Evolutionary conservation across 2,329 filamentous ascomycete genomes (phyloP), one percentile per base, ranked within the genome.

Genomic region (Trichoderma koningii): DNA sequence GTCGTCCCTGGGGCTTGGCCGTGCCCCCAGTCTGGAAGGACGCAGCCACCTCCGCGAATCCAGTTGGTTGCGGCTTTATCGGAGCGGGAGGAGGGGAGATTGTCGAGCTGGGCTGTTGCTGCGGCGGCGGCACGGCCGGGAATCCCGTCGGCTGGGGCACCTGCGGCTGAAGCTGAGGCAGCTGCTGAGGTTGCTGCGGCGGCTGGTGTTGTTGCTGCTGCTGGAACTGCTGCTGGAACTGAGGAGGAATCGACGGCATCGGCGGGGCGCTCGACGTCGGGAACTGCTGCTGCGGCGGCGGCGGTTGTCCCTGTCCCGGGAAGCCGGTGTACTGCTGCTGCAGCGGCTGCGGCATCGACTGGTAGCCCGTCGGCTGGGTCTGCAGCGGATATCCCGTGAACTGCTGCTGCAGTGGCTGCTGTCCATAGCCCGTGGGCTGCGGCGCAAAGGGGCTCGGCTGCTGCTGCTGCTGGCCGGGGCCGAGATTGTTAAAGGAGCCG

Each of bases 241-340:
- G 86, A 66, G 80, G 79, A 53, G 86, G 85, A 47, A 88, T 86
- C 63, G 84, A 80, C 12, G 85, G 85, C 75, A 88, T 80, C 12
- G 85, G 82, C 59, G 87, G 85, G 63, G 80, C 85, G 63, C 82
- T 84, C 26, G 63, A 47, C 12, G 86, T 84, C 73, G 84, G 82
- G 76, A 86, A 88, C 74, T 86, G 85, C 73, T 89, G 87, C 68
- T 89, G 87, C 68, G 14, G 34, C 10, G 2, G 34, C 34, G 34
- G 34, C 34, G 83, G 81, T 69, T 81, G 79, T 65, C 74, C 70
- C 68, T 77, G 75, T 15, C 75, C 75, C 12, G 84, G 83, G 74
- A 85, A 90, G 38, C 89, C 89, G 14, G 89, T 91, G 69, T 85
- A 86, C 74, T 92, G 89, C 70, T 85, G 81, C 77, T 90, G 88